Base-by-base conservation (phyloP, 2,329 filamentous ascomycete species). In the Chaetomium sp. region DNA sequence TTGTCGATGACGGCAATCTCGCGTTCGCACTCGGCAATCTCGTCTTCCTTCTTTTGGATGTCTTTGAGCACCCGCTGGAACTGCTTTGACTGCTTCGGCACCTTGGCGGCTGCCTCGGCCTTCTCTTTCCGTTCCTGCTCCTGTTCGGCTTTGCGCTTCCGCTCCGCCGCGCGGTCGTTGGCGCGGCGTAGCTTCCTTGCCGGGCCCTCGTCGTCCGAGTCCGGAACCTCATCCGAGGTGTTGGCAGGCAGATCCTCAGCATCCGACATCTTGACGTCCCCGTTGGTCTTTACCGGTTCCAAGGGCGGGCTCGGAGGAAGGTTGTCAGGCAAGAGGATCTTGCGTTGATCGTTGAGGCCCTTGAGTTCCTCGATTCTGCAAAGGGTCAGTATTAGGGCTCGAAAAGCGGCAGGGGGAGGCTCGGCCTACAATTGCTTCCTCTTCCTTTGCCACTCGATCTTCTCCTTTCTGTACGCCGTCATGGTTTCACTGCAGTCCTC, bases 391-490 rank as follows among this genome's bases (percentile, higher is more conserved):
- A 65, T 60, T 63, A 54, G 21, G 21, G 23, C 23, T 12, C 12
- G 7, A 42, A 35, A 42, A n/a, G 35, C 21, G 4, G 9, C 29
- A 27, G 50, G 2, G n/a, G 58, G 19, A 45, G 66, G 42, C 1
- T 45, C 10, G 8, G 83, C 86, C 77, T 80, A 88, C 85, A 82
- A 80, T 76, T 85, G 82, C 70, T 88, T 88, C 68, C 90, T 88
- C 70, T 90, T 87, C 69, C 93, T 87, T 78, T 98, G 94, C 78
- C 88, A 90, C 69, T 96, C 92, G 67, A 97, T 97, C 80, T 97
- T 97, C 75, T 96, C 91, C 77, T 99, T 99, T 57, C 95, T 89
- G 73, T 96, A 92, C 62, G 88, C 87, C 1, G 95, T 99, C 93
- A 98, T 97, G 61, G 92, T 91, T 73, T 94, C 91, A 69, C 90